Base-by-base conservation (phyloP, 805 yeast species). In the Kluyveromyces wickerhamii region DNA sequence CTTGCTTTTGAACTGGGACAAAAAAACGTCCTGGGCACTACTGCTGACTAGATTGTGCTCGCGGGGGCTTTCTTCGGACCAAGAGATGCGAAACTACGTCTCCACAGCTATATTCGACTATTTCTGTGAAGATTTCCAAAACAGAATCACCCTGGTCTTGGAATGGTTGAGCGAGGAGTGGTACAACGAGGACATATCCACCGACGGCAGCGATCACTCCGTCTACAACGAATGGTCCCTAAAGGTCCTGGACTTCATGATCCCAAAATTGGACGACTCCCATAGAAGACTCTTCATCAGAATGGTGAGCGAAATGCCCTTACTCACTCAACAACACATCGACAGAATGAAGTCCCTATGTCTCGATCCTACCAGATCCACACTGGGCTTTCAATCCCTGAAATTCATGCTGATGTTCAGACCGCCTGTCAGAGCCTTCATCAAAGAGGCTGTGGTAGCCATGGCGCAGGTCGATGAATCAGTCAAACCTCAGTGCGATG, bases 121-220 rank as follows among this genome's bases (percentile, higher is more conserved):
- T 52, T 78, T 86, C 36, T 65, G 84, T 48, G 77, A 70, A 8
- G 84, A 82, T 50, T 77, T 88, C 47, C 80, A 80, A 36, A 66
- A 65, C 7, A 65, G 89, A 22, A 68, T 88, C 9, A 94, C 84
- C 39, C 60, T 79, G 22, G 77, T 86, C 13, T 76, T 89, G 24
- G 87, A 82, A 42, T 92, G 99, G 99, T 62, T 92, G 36, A 88
- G 82, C 49, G 98, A 92, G 59, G 98, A 92, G 57, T 92, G 96
- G 94, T 78, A 74, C 60, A 65, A 74, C 32, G 83, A 79, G 49
- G 61, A 47, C 11, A 13, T 46, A 11, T 18, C 29, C 14, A 15
- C 27, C 14, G 32, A 31, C 22, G 32, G 29, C 12, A 23, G 39
- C 44, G 52, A 18, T 43, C 43, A 36, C 50, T 76, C 76, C 12